These are phyloP conservation scores for Agroathelia rolfsii DNA, from an alignment of 1,284 basidiomycete species.

Conservation along the genomic window DNA sequence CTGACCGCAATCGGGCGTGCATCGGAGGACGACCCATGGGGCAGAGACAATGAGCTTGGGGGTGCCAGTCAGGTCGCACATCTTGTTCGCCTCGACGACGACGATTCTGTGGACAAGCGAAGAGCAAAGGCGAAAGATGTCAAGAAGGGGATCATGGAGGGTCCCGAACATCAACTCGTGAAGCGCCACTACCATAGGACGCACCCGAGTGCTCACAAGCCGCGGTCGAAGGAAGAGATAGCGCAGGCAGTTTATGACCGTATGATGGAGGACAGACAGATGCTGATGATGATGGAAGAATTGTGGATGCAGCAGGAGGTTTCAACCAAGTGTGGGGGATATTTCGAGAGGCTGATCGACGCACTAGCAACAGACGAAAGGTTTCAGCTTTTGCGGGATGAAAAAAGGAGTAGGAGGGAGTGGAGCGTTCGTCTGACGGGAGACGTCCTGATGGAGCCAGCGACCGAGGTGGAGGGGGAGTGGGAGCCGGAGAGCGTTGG, in stretches of 20 bases:
- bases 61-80: conserved; percentile 68
- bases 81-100: conserved; percentile 44
- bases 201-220: conserved; percentile 35
- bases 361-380: conserved; percentile 33
- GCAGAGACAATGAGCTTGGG: conserved; percentile 49
- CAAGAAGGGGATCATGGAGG: conserved; percentile 18
- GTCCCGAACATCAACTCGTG: conserved; percentile 38
- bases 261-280: conserved; percentile 44
- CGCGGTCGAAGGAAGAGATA: conserved; percentile 37
- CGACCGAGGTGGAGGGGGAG: conserved; percentile 7
- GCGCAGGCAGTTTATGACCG: conserved; percentile 36
- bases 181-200: conserved; percentile 40
- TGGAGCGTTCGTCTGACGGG: conserved; percentile 2
- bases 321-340: conserved; percentile 56
- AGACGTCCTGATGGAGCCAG: not conserved
- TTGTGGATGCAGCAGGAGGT: conserved; percentile 62
- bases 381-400: conserved; percentile 6
- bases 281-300: conserved; percentile 46
- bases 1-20: conserved; percentile 49
- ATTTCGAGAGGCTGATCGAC: conserved; percentile 46
- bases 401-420: conserved; percentile 9
- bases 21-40: conserved; percentile 54
- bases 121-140: conserved; percentile 25
- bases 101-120: conserved; percentile 19
- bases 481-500: too few species aligned